Base-by-base conservation (phyloP, 1,284 basidiomycete genomes). In the Pisolithus thermaeus region DNA sequence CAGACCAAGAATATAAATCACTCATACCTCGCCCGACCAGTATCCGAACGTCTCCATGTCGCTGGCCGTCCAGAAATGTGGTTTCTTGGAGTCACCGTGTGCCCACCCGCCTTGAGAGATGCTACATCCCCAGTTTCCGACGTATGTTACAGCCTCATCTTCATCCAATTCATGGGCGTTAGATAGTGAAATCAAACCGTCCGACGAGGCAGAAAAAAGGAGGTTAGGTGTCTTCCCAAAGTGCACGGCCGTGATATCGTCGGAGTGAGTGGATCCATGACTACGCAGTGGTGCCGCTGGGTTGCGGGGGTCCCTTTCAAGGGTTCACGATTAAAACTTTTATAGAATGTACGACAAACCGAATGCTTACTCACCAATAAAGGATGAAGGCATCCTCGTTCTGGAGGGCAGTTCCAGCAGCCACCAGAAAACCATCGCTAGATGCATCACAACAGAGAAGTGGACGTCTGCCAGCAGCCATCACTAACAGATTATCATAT, bases 11-110 rank as follows among this genome's bases (percentile, higher is more conserved):
- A 35, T 22, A 20, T 18, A 50, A 48, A 49, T 38, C 22, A 32
- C 16, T 56, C 68, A 32, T 55, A 85, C 87, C 70, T 91, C 84
- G 37, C 68, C 67, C 11, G 80, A 79, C 89, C 88, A 91, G 20
- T 78, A 73, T 56, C 85, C 84, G 59, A 90, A 84, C 0, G 88
- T 90, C 64, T 91, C 88, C 88, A 91, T 91, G 65, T 91, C 89
- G 56, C 86, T 90, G 2, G 77, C 74, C 20, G 83, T 83, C 88
- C 88, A 91, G 16, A 87, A 72, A 12, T 66, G 60, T 4, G 64
- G 62, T 12, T 66, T 63, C 7, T 64, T 55, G 4, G 65, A 54
- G 16, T 63, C 57, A n/a, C 63, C 57, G 23, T 65, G 61, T 46
- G 79, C 72, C 86, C 87, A 90, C 1, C 84, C 88, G 4, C 78